Percentiles rank a stretch among this genome's conserved stretches.
phyloP scores from a whole-genome alignment of 331 rosid species.

The Pyrus hybrid region DNA sequence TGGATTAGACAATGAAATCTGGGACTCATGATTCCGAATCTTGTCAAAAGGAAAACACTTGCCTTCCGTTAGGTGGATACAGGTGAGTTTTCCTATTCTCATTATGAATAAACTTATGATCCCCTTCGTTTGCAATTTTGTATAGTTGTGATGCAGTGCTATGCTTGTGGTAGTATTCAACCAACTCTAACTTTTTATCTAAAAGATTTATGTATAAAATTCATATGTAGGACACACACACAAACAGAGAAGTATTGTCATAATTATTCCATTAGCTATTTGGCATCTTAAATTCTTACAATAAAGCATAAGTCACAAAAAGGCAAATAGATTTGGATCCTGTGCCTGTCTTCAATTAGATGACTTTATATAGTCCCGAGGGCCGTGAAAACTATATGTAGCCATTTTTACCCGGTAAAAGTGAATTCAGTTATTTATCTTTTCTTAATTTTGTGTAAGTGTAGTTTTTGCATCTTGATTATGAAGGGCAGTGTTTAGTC shows the following conservation, averaged over 20 bases:
- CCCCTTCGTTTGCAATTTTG: too few species aligned
- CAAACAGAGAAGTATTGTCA: too few species aligned
- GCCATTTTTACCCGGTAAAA: background rate
- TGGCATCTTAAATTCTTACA: background rate
- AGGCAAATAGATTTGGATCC: background rate
- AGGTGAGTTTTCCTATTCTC: conserved; percentile 49
- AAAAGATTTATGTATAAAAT: background rate
- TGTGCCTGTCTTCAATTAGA: background rate
- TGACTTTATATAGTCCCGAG: background rate
- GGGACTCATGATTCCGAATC: conserved; percentile 78
- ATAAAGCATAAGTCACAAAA: background rate
- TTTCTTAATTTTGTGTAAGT: conserved; percentile 1
- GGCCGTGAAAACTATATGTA: background rate
- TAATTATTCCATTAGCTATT: too few species aligned
- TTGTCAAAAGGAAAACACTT: conserved; percentile 63
- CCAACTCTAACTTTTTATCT: background rate
- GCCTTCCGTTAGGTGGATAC: conserved; percentile 98
- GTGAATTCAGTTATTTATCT: background rate
- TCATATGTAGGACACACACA: background rate
- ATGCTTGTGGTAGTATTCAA: background rate
- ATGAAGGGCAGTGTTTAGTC: conserved; percentile 98
- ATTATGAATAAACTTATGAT: background rate
- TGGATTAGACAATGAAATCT: conserved; percentile 65
- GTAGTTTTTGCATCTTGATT: conserved; percentile 24
- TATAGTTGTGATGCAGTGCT: too few species aligned